Conservation (phyloP, 352 stramenopile species). For the Phytophthora aleatoria region DNA sequence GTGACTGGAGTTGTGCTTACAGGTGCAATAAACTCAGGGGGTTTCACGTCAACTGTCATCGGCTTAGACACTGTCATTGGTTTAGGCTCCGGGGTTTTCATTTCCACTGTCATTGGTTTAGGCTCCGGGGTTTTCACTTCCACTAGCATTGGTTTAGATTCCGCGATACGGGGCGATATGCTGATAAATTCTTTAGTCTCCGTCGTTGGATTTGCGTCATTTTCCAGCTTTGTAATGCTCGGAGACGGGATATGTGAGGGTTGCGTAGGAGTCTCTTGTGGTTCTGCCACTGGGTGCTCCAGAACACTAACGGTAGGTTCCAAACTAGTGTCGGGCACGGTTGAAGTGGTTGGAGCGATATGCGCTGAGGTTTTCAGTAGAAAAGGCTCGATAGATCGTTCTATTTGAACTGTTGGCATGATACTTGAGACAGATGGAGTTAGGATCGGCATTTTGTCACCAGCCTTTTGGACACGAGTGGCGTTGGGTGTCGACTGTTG, state of each 20-base stretch:
- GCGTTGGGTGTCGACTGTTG: background rate
- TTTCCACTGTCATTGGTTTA: background rate
- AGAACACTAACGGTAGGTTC: background rate
- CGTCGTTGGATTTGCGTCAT: background rate
- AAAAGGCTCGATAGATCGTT: slow-evolving; percentile 20
- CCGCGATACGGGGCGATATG: background rate
- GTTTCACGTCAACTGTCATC: background rate
- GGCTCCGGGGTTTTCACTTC: background rate
- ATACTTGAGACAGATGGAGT: slow-evolving; percentile 24
- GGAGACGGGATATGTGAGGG: background rate
- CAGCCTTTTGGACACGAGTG: background rate
- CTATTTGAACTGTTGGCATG: slow-evolving; percentile 26
- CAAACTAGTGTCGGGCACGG: background rate
- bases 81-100: background rate
- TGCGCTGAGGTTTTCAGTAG: slow-evolving; percentile 11
- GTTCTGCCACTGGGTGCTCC: background rate
- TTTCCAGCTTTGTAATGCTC: background rate
- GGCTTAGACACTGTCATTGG: background rate
- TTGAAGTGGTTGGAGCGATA: background rate
- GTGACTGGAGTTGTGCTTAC: background rate
- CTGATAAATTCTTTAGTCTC: background rate
- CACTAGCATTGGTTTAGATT: background rate
- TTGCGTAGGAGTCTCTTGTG: background rate
- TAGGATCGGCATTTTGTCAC: slow-evolving; percentile 1
- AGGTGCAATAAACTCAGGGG: background rate